A percentile compares a stretch with the other conserved stretches of the same genome.
These are phyloP conservation scores for Dryas alaskensis DNA, from an alignment of 306 rosid species.

Conservation along the genomic window DNA sequence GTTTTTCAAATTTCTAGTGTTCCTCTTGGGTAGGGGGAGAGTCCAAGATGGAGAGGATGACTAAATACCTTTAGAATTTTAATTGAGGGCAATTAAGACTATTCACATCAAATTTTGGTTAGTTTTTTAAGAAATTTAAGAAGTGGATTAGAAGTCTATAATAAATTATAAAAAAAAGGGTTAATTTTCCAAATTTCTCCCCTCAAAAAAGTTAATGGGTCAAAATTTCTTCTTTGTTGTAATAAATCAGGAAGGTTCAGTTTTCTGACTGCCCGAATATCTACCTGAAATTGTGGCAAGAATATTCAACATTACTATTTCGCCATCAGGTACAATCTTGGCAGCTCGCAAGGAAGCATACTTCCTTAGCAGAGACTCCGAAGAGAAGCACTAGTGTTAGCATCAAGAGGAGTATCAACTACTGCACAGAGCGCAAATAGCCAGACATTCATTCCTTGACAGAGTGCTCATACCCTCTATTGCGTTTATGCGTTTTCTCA, in stretches of 20 bases:
- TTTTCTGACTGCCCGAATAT: conserved; percentile 67
- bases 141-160: too few species aligned
- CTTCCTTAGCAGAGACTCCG: conserved; percentile 85
- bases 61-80: too few species aligned
- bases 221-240: background rate
- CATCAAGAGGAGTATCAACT: conserved; percentile 72
- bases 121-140: too few species aligned
- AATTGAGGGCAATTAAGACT: too few species aligned
- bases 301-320: conserved; percentile 74
- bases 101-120: too few species aligned
- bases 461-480: conserved; percentile 35
- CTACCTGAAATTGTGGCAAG: conserved; percentile 65
- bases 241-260: conserved; percentile 13
- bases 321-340: conserved; percentile 57
- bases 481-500: conserved; percentile 56
- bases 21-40: too few species aligned
- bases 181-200: background rate
- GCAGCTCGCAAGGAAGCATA: conserved; percentile 66
- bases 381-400: conserved; percentile 62
- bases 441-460: conserved; percentile 61
- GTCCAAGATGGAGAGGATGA: too few species aligned
- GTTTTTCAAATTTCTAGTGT: too few species aligned
- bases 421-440: conserved; percentile 73
- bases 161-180: too few species aligned
- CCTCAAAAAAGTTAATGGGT: too few species aligned